Conservation (phyloP, 164 flowering plant genomes). For the Echeveria elegans region DNA sequence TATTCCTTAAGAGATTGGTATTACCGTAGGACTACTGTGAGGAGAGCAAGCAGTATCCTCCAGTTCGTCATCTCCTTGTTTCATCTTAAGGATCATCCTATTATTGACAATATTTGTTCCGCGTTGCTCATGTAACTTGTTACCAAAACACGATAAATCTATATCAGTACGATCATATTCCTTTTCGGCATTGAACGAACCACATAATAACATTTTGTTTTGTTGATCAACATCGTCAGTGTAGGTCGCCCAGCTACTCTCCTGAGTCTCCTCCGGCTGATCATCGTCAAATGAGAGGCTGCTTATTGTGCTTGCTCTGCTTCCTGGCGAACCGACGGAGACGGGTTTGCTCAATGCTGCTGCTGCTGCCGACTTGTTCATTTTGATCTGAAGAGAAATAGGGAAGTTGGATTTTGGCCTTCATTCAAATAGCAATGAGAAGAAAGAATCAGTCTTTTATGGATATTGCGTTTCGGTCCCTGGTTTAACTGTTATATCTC, state of each 20-base stretch:
- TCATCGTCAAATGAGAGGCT: background rate
- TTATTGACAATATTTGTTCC: background rate
- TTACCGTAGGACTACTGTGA: background rate
- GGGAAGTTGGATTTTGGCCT: no score
- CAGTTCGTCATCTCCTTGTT: background rate
- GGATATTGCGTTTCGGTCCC: no score
- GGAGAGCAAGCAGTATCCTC: constrained; percentile 4
- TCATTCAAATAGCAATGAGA: no score
- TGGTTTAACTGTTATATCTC: no score
- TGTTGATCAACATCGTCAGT: background rate
- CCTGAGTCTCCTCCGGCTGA: background rate
- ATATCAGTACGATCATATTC: background rate
- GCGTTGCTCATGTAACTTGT: background rate
- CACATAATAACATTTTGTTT: background rate
- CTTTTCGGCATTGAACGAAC: background rate
- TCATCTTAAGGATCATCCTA: background rate
- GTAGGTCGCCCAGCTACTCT: constrained; percentile 3
- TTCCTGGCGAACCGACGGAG: background rate
- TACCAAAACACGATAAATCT: background rate
- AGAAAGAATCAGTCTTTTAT: no score
- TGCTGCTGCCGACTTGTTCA: background rate
- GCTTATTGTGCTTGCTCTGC: constrained; percentile 4
- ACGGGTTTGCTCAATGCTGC: background rate
- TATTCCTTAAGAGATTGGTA: background rate
- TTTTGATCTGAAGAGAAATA: background rate